Evolutionary conservation across 2,329 filamentous ascomycete species (phyloP).

Genomic region (Pseudogymnoascus sp.): DNA sequence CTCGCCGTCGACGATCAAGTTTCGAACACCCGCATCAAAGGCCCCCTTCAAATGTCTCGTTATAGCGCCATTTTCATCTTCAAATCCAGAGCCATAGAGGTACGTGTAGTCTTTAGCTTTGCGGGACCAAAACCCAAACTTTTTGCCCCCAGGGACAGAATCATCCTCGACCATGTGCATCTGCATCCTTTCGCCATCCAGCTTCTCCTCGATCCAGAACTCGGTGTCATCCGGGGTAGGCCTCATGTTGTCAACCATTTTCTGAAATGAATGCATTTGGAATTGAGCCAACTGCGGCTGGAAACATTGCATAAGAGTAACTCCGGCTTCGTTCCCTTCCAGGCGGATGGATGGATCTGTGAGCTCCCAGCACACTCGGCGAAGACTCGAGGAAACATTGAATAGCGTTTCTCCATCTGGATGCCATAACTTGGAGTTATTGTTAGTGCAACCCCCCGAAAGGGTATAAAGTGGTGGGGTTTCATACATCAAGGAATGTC

Average conservation of each 20-base stretch:
- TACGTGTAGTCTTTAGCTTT: slow-evolving; percentile 97
- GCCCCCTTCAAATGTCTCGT: slow-evolving; percentile 72
- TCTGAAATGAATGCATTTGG: slow-evolving; percentile 73
- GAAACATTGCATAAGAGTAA: slow-evolving; percentile 87
- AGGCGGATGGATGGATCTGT: slow-evolving; percentile 64
- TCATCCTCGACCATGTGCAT: slow-evolving; percentile 79
- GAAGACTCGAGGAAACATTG: slow-evolving; percentile 82
- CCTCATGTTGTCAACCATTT: slow-evolving; percentile 62
- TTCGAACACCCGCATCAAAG: slow-evolving; percentile 70
- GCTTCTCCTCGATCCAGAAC: slow-evolving; percentile 97
- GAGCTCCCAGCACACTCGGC: slow-evolving; percentile 91
- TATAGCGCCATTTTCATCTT: slow-evolving; percentile 66
- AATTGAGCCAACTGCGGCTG: slow-evolving; percentile 93
- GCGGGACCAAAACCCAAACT: slow-evolving; percentile 85
- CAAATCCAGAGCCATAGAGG: slow-evolving; percentile 71
- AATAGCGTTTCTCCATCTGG: slow-evolving; percentile 70
- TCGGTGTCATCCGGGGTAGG: slow-evolving; percentile 60
- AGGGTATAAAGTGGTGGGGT: no score
- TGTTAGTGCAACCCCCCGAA: not conserved
- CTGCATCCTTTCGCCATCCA: slow-evolving; percentile 96
- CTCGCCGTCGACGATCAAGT: slow-evolving; percentile 88
- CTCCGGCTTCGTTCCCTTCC: slow-evolving; percentile 64
- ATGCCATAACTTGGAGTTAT: slow-evolving; percentile 56
- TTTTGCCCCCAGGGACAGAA: slow-evolving; percentile 55
- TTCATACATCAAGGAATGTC: slow-evolving; percentile 60